Conservation (phyloP, 23 red algal genomes). For the Cyanidioschyzon merolae region DNA sequence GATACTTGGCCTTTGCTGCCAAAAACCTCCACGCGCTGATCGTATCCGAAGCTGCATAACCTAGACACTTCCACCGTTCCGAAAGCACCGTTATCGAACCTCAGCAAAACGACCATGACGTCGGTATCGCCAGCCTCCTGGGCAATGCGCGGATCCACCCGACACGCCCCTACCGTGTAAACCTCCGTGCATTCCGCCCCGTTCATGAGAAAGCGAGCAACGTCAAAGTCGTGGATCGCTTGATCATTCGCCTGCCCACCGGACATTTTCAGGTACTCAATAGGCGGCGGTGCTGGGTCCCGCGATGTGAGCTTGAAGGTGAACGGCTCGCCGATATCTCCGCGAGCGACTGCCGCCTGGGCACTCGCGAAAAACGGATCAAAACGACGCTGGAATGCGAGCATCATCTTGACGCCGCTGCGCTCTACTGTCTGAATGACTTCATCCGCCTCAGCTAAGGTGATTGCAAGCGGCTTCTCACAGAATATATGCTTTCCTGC, state of each 20-base stretch:
- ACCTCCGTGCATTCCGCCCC: conserved; percentile 75
- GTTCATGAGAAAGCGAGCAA: conserved; percentile 58
- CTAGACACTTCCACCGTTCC: conserved; percentile 83
- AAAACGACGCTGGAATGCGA: conserved; percentile 89
- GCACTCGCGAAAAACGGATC: conserved; percentile 71
- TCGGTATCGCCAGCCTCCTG: conserved; percentile 74
- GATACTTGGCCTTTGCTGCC: conserved; percentile 69
- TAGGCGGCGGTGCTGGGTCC: conserved; percentile 90
- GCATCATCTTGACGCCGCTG: conserved; percentile 61
- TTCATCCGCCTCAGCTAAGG: conserved; percentile 63
- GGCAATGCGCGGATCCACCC: conserved; percentile 50
- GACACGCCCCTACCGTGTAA: conserved; percentile 43
- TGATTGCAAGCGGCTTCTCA: conserved; percentile 86
- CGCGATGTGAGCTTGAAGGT: conserved; percentile 73
- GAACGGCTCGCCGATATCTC: conserved; percentile 65
- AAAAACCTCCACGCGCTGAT: conserved; percentile 97
- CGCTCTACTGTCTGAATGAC: conserved; percentile 64
- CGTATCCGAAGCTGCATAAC: conserved; percentile 74
- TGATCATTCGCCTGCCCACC: conserved; percentile 83
- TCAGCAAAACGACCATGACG: conserved; percentile 60
- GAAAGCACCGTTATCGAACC: conserved; percentile 85
- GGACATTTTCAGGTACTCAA: conserved; percentile 74
- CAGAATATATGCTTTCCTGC: conserved; percentile 93
- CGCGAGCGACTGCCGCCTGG: conserved; percentile 40
- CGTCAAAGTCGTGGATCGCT: conserved; percentile 98